These are phyloP conservation scores for Pyrenochaeta sp. DNA, from an alignment of 2,329 filamentous ascomycete genomes.

Conservation along the genomic window DNA sequence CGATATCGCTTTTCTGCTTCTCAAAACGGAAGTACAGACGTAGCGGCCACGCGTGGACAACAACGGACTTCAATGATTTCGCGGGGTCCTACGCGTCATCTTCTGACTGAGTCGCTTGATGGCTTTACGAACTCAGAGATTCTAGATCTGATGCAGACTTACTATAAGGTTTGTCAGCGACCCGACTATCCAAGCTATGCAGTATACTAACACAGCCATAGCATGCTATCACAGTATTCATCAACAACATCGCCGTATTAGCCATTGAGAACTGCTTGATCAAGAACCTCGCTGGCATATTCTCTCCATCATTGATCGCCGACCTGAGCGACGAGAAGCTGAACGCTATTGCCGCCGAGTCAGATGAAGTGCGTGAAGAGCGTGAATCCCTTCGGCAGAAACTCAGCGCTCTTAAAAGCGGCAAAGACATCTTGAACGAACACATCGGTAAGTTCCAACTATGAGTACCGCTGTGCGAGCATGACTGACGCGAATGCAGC, in stretches of 20 bases:
- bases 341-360: conserved; percentile 33
- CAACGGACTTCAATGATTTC: not conserved
- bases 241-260: conserved; percentile 37
- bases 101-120: conserved; percentile 32
- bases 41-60: not conserved
- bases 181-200: not conserved
- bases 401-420: conserved; percentile 18
- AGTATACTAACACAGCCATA: conserved; percentile 17
- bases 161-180: conserved; percentile 30
- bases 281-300: conserved; percentile 27
- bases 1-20: conserved; percentile 6
- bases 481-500: conserved; percentile 2
- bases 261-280: conserved; percentile 39
- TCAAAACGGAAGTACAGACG: not conserved
- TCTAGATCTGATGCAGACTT: conserved; percentile 35
- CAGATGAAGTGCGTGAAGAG: conserved; percentile 24
- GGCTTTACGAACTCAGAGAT: conserved; percentile 37
- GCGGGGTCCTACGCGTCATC: conserved; percentile 5
- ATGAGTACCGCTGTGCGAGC: too few species aligned
- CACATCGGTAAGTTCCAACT: conserved; percentile 20
- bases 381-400: conserved; percentile 22
- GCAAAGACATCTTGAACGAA: conserved; percentile 24
- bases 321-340: conserved; percentile 34
- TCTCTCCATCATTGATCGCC: conserved; percentile 25
- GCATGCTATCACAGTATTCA: conserved; percentile 35